Evolutionary conservation across 495 filamentous ascomycete species (phyloP), one percentile per base, ranked within the genome.

Genomic region (Massariosphaeria phaeospora): DNA sequence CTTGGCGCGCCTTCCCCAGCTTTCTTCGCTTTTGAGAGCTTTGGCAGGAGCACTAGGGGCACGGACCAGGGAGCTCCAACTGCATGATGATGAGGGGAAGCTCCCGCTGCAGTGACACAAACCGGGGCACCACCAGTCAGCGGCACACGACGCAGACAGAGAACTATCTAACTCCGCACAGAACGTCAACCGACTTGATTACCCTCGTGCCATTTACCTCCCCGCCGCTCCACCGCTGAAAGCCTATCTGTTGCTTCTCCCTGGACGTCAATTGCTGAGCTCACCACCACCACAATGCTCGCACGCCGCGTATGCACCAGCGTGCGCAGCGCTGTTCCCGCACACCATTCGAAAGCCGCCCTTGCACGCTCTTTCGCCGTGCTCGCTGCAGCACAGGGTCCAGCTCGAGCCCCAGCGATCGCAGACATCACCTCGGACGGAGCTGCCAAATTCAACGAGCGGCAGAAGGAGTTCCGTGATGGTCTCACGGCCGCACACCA

Each of bases 381-480:
- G 27, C 34, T 57, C 43, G 47, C 52, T 11, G 61, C 61, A 6
- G 52, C 48, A 0, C 52, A 54, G 48, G 29, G 48, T 38, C 52
- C 56, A 20, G 55, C 76, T 57, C 77, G 79, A 47, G 71, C 84
- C 39, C 93, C 94, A n/a, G 82, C 84, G 24, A 77, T 98, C 20
- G 83, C 86, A 63, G 89, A 97, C 73, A 81, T 98, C 69, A 82
- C 82, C 15, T 79, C 83, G 31, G 76, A 84, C 44, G 79, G 80
- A 38, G 84, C 83, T 34, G 74, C 81, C 29, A 73, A 77, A 29
- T 98, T 96, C 78, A 85, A 85, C 66, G 74, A 79, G 36, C 82
- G 82, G 59, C 91, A 95, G 74, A 84, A 83, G 66, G 79, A 84
- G 65, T 98, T 96, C 75, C 84, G 93, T 64, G 84, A 89, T 70